Evolutionary conservation across 768 basidiomycete genomes (phyloP), one percentile per base, ranked within the genome.

Genomic region (Pulveroboletus sp.): DNA sequence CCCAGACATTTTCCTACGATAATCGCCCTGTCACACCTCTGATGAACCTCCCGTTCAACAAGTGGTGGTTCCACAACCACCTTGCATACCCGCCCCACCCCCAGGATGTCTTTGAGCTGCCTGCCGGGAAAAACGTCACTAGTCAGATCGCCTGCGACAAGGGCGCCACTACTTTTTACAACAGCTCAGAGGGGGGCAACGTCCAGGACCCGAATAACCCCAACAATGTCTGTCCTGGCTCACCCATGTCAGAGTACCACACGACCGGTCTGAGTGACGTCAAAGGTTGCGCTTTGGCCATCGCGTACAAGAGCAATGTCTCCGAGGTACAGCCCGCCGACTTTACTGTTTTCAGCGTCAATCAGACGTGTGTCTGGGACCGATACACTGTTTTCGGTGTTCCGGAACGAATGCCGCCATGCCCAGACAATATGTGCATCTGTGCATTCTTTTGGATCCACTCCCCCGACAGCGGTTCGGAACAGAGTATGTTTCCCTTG

Each of bases 381-480:
- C 73, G 85, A 17, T 79, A 80, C 62, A 89, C 84, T 6, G 78
- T 81, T 42, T 90, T 90, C 55, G 60, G 75, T 40, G 84, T 90
- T 6, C 89, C 88, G 0, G 73, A 60, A 16, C 68, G 67, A 11
- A 82, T 90, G 82, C 87, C 87, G 0, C 70, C 82, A 9, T 89
- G 87, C 56, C 82, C 84, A 0, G 56, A 72, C 0, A 78, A 77
- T 16, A 78, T 78, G 17, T 89, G 86, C 57, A 74, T 74, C 27
- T 90, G 86, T 64, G 79, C 85, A 2, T 88, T 78, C 69, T 85
- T 85, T 61, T 88, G 84, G 86, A 80, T 86, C 21, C 82, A 87
- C 63, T 76, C 79, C 0, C 67, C 75, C 11, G 70, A 81, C 47
- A 78, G 77, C 50, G 83, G 84, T 13, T 74, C 79, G 8, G 81